Conservation (phyloP, 148 eudicot species). For the Spergularia bocconei region DNA sequence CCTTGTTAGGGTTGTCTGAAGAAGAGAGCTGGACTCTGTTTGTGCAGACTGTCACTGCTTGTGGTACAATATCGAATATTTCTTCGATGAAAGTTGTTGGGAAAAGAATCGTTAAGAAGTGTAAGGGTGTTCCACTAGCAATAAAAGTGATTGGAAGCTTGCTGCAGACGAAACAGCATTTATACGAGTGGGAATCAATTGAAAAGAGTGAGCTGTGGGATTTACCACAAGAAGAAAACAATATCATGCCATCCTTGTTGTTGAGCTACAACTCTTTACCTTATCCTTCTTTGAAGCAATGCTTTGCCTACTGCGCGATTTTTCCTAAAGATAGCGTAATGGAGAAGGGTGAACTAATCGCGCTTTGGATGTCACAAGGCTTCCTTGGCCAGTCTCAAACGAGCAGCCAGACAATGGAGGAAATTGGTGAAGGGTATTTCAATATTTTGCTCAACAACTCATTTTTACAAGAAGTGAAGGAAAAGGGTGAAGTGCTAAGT, state of each 20-base stretch:
- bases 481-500: not conserved
- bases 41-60: not conserved
- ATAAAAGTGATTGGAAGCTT: constrained; percentile 1
- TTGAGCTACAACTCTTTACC: constrained; percentile 20
- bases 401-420: not conserved
- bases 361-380: constrained; percentile 25
- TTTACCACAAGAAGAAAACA: constrained; percentile 10
- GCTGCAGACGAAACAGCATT: not conserved
- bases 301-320: constrained; percentile 24
- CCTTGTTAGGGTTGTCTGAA: not conserved
- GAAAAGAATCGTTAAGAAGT: constrained; percentile 1
- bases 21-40: constrained; percentile 19
- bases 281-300: constrained; percentile 17
- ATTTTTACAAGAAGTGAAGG: constrained; percentile 2
- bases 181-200: constrained; percentile 12
- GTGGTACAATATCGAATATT: not conserved
- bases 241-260: constrained; percentile 19
- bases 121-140: constrained; percentile 22
- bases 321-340: constrained; percentile 18
- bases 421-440: constrained; percentile 15
- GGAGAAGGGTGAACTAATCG: constrained; percentile 9
- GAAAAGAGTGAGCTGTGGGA: constrained; percentile 19
- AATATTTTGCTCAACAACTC: constrained; percentile 13
- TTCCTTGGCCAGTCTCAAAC: constrained; percentile 10
- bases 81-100: not conserved